Conservation (phyloP, 176 grass and related monocot species). For the Raddia distichophylla region DNA sequence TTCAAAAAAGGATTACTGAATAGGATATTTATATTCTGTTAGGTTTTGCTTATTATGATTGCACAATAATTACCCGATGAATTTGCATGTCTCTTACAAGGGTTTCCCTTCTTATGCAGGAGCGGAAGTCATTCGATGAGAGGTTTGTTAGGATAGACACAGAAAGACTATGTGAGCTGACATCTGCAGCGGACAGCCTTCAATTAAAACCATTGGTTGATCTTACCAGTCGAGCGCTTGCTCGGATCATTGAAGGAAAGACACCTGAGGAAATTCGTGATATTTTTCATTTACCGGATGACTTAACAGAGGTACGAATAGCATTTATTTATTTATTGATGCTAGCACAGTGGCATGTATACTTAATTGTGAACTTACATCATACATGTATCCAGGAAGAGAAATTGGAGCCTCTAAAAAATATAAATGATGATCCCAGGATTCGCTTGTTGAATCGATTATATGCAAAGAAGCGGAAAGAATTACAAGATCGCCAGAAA, state of each 20-base stretch:
- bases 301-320: conserved; percentile 81
- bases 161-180: conserved; percentile 92
- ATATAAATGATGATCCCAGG: conserved; percentile 96
- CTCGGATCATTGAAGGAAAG: conserved; percentile 97
- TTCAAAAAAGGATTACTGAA: not conserved
- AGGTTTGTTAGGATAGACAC: conserved; percentile 96
- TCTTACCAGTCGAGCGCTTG: conserved; percentile 95
- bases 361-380: conserved; percentile 43
- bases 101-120: conserved; percentile 45
- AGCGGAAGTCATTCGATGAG: conserved; percentile 95
- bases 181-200: conserved; percentile 95
- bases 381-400: conserved; percentile 80
- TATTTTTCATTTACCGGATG: conserved; percentile 97
- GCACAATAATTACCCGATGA: not conserved
- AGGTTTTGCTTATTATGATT: conserved; percentile 3
- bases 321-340: conserved; percentile 8
- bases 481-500: conserved; percentile 93
- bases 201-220: conserved; percentile 96
- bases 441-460: conserved; percentile 95
- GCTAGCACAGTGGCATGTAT: not conserved
- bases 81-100: conserved; percentile 3
- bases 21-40: conserved; percentile 1
- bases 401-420: conserved; percentile 99
- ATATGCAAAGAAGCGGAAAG: conserved; percentile 98
- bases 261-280: conserved; percentile 99